Evolutionary conservation across 179 eudicot genomes (phyloP).

Genomic region (Actinidia arguta): DNA sequence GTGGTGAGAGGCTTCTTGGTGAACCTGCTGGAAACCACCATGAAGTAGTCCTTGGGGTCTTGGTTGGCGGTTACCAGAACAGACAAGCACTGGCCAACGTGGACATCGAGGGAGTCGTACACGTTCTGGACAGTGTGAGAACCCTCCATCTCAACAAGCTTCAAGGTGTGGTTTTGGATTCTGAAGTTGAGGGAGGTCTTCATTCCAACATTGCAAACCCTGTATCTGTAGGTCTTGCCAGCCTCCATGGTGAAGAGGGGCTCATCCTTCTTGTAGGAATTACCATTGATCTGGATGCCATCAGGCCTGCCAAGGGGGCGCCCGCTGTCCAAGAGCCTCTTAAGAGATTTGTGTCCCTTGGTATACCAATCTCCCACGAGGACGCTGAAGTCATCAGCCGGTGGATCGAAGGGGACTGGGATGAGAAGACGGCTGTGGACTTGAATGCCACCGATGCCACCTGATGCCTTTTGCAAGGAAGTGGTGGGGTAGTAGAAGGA

Average conservation of each 20-base stretch:
- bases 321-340: conserved; percentile 28
- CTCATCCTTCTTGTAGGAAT: conserved; percentile 1
- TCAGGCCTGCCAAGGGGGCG: conserved; percentile 35
- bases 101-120: conserved; percentile 30
- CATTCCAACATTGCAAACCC: conserved; percentile 36
- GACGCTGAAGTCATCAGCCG: conserved; percentile 31
- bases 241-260: conserved; percentile 30
- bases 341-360: conserved; percentile 30
- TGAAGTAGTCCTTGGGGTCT: conserved; percentile 26
- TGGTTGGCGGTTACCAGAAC: conserved; percentile 32
- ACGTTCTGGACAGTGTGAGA: conserved; percentile 34
- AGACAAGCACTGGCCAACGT: conserved; percentile 35
- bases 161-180: conserved; percentile 32
- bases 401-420: conserved; percentile 36
- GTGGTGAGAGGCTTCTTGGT: not conserved
- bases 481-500: conserved; percentile 36
- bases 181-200: conserved; percentile 34
- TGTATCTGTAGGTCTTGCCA: conserved; percentile 33
- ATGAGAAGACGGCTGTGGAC: conserved; percentile 36
- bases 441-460: conserved; percentile 31
- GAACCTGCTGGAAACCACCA: conserved; percentile 34
- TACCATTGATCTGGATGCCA: conserved; percentile 41
- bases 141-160: conserved; percentile 35
- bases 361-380: conserved; percentile 41
- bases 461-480: conserved; percentile 35